These are phyloP conservation scores for Colletotrichum lupini DNA, from an alignment of 2,329 filamentous ascomycete species.

Conservation along the genomic window DNA sequence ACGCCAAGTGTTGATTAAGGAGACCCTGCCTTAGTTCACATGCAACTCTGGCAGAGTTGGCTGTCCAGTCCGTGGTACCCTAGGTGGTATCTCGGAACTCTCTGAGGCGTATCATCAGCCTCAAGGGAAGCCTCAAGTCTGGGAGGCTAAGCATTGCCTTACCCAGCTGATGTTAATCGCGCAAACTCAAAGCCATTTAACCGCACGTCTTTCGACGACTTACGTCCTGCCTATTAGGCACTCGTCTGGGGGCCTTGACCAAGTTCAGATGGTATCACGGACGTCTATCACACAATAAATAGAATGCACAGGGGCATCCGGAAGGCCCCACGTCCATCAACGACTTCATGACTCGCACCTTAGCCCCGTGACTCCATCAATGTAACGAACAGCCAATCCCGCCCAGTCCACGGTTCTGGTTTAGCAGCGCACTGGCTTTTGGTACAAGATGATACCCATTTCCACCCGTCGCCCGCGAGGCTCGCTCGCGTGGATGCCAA, in stretches of 20 bases:
- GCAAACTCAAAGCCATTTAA: not conserved
- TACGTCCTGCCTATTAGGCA: not conserved
- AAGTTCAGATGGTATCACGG: constrained; percentile 24
- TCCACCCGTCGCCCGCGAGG: constrained; percentile 7
- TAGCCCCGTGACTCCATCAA: constrained; percentile 22
- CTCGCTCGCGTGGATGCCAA: constrained; percentile 15
- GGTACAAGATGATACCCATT: constrained; percentile 34
- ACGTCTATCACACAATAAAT: constrained; percentile 29
- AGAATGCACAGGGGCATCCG: constrained; percentile 26
- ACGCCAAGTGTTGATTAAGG: constrained; percentile 32
- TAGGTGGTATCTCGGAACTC: constrained; percentile 8
- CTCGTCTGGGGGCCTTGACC: not conserved
- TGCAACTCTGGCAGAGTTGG: not conserved
- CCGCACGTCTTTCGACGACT: not conserved
- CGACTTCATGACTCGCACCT: constrained; percentile 31
- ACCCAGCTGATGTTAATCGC: not conserved
- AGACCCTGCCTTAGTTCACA: constrained; percentile 21
- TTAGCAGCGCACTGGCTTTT: constrained; percentile 10
- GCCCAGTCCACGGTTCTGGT: constrained; percentile 2
- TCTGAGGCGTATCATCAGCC: constrained; percentile 3
- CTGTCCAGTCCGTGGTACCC: not conserved
- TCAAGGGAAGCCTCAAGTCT: not conserved
- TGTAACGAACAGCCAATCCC: constrained; percentile 21
- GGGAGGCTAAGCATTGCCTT: not conserved
- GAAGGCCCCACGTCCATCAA: constrained; percentile 24